These are phyloP conservation scores for Skeletonema tropicum DNA, from an alignment of 108 stramenopile species.

Conservation along the genomic window DNA sequence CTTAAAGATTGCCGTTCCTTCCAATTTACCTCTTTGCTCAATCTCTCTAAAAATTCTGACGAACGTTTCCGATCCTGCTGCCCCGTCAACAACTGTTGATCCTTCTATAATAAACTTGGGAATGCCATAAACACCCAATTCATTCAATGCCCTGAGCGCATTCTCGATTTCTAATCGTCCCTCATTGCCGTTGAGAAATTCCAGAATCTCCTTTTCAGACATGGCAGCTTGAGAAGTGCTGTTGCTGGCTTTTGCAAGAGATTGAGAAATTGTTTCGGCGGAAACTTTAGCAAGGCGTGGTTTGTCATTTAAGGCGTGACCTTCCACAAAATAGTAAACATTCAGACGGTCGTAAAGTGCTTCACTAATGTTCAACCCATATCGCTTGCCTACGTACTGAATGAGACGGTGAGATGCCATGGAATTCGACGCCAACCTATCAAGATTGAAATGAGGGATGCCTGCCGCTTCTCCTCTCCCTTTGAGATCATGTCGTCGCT, in stretches of 20 bases:
- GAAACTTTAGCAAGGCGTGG: constrained; percentile 61
- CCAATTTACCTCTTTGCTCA: constrained; percentile 58
- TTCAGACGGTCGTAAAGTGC: constrained; percentile 79
- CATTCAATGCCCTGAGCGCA: constrained; percentile 49
- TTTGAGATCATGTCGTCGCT: constrained; percentile 74
- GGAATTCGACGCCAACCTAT: constrained; percentile 79
- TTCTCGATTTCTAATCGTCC: constrained; percentile 71
- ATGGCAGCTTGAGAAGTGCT: constrained; percentile 18
- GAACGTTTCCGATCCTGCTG: constrained; percentile 65
- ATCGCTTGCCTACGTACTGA: constrained; percentile 76
- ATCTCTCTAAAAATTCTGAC: constrained; percentile 76
- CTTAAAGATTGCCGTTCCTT: constrained; percentile 66
- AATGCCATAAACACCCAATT: constrained; percentile 78
- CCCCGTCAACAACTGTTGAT: constrained; percentile 73
- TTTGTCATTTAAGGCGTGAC: constrained; percentile 65
- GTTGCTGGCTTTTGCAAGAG: constrained; percentile 25
- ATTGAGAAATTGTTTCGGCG: constrained; percentile 39
- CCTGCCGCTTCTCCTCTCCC: constrained; percentile 80
- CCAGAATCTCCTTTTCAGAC: constrained; percentile 54
- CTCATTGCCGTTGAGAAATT: constrained; percentile 70
- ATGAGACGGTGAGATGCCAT: constrained; percentile 89
- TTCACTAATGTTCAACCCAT: constrained; percentile 75
- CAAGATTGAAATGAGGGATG: constrained; percentile 87
- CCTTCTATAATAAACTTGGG: constrained; percentile 90
- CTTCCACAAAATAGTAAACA: constrained; percentile 82